Base-by-base conservation (phyloP, 331 rosid genomes). In the Pyrus hybrid region DNA sequence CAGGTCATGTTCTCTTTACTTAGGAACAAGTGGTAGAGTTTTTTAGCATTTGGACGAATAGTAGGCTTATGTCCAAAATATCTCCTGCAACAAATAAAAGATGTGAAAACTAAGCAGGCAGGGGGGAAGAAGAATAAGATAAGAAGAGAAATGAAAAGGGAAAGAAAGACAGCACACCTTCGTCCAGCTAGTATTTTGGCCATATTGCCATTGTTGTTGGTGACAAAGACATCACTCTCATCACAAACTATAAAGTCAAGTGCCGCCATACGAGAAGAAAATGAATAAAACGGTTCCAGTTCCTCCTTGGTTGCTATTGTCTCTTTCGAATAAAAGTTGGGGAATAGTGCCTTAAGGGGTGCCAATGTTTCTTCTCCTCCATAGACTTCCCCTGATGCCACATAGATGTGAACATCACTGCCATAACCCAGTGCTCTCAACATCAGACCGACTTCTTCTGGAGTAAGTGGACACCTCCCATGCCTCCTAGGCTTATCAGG, bases 241-340 rank as follows among this genome's bases (percentile, higher is more conserved):
- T 92, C 99, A 41, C 99, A 95, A 57, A 89, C 99, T 64, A 89
- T 82, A 80, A 92, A 95, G 80, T 95, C 99, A 35, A 95, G 96
- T 13, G 99, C 99, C 82, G 99, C 99, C 99, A 95, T 92, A 72
- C 99, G 99, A 86, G 99, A 91, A 80, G 99, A 95, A 89, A 86
- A 95, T 26, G 96, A 77, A 85, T 93, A 82, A 87, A 92, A 95
- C 73, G 91, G 86, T 60, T 87, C 88, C 83, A 95, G 61, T 78
- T 92, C 98, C 74, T 89, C 91, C 82, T 87, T 89, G 53, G 91
- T 76, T 63, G 98, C 90, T 85, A 95, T 79, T 66, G 91, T 95
- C 74, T 95, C 98, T 83, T 95, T 95, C 17, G 98, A 84, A 88
- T 95, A 77, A 80, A 77, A 92, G 85, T 95, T 92, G 45, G 99